These are phyloP conservation scores for Phalaenopsis equestris DNA, from an alignment of 106 monocot species.

Conservation along the genomic window DNA sequence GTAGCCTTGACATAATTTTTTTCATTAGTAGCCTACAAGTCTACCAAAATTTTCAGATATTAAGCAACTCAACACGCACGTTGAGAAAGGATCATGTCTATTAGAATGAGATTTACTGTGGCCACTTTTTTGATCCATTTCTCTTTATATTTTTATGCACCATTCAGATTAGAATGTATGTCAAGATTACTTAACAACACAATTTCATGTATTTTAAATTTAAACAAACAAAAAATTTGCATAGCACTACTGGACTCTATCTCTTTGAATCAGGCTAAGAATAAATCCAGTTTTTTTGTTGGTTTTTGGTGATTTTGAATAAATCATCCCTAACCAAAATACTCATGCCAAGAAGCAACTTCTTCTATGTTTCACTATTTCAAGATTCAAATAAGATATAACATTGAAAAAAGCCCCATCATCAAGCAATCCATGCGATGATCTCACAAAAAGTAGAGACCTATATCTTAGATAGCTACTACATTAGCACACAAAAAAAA, in stretches of 20 bases:
- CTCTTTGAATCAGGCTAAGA: slow-evolving; percentile 67
- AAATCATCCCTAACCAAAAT: slow-evolving; percentile 53
- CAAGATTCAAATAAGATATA: slow-evolving; percentile 72
- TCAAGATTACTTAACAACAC: neutral
- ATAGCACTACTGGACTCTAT: slow-evolving; percentile 63
- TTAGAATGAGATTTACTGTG: neutral
- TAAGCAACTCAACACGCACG: neutral
- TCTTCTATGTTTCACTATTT: slow-evolving; percentile 61
- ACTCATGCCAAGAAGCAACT: slow-evolving; percentile 63
- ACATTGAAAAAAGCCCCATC: slow-evolving; percentile 75
- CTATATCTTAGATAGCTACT: slow-evolving; percentile 20
- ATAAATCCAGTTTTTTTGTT: slow-evolving; percentile 54
- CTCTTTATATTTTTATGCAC: too few relatives aligned
- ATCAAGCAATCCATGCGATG: slow-evolving; percentile 35
- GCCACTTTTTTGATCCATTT: too few relatives aligned
- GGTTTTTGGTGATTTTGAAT: slow-evolving; percentile 35
- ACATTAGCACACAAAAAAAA: slow-evolving; percentile 8
- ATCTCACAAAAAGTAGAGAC: slow-evolving; percentile 57
- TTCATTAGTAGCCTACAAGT: slow-evolving; percentile 67
- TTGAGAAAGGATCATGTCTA: neutral
- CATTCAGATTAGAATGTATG: neutral
- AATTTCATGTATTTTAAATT: neutral
- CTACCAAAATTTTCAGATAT: slow-evolving; percentile 1
- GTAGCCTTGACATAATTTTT: slow-evolving; percentile 47
- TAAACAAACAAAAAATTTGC: slow-evolving; percentile 9